Evolutionary conservation across 179 eudicot species (phyloP), one percentile per base, ranked within the genome.

Genomic region (Beta macrorhiza): DNA sequence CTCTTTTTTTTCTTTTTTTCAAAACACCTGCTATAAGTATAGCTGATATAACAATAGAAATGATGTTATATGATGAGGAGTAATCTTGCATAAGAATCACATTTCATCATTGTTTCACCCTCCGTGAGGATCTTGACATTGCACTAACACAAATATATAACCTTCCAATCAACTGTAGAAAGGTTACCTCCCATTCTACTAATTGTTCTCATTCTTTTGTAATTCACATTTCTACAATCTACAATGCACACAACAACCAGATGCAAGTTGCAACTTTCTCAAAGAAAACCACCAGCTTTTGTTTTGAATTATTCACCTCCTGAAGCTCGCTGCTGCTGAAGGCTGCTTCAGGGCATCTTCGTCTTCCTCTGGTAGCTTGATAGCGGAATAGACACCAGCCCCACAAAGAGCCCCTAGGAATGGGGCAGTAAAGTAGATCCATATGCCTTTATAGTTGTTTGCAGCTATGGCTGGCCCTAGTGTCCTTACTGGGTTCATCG

Each of bases 401-500:
- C 99, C 99, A 42, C 90, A 90, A 37, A 96, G 91, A 55, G 99
- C 93, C 20, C 99, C 99, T 1, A 96, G 89, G 77, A 92, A 64
- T 19, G 98, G 99, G 67, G 99, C 96, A 68, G 89, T 89, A 64
- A 92, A 78, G 87, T 96, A 96, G 45, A 96, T 79, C 99, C 98
- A 96, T 75, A 96, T 77, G 76, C 85, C 96, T 86, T 88, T 87
- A 80, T 76, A 96, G 90, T 93, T 96, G 74, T 88, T 88, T 80
- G 89, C 96, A 12, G 94, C 98, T 86, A 93, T 85, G 75, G 99
- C 98, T 75, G 99, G 99, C 72, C 99, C 99, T 79, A 96, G 53
- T 62, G 94, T 93, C 85, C 99, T 89, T 61, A 91, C 99, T 20
- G 98, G 99, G 69, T 93, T 96, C 99, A 96, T 96, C 56, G 99